Evolutionary conservation across 1,284 basidiomycete genomes (phyloP).

Genomic region (Pseudozyma tsukubaensis): DNA sequence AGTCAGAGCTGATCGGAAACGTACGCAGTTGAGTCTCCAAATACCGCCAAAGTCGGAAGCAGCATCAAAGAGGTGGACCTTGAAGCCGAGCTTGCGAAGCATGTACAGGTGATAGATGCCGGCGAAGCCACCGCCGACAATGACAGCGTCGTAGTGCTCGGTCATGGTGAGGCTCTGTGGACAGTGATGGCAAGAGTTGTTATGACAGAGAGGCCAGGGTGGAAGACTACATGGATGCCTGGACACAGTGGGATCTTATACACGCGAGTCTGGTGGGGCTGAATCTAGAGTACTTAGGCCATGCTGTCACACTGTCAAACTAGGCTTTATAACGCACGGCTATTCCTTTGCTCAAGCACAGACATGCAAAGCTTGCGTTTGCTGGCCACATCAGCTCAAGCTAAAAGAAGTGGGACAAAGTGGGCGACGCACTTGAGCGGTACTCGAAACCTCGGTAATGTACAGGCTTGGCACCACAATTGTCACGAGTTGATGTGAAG

Average conservation of each 20-base stretch:
- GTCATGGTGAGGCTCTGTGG: conserved; percentile 22
- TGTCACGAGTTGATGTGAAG: not conserved
- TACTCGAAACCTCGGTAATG: not conserved
- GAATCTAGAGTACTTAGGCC: too few species aligned
- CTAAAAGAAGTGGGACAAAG: not conserved
- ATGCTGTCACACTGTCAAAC: too few species aligned
- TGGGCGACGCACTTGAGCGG: not conserved
- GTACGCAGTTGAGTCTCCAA: conserved; percentile 47
- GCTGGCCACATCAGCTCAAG: not conserved
- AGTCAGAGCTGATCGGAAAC: not conserved
- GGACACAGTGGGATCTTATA: too few species aligned
- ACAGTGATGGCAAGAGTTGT: not conserved
- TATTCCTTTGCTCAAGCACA: too few species aligned
- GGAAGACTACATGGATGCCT: not conserved
- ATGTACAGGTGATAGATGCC: conserved; percentile 44
- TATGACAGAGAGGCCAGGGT: not conserved
- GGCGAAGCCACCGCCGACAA: conserved; percentile 51
- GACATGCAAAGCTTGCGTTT: not conserved
- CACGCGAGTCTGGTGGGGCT: too few species aligned
- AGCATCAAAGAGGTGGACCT: conserved; percentile 48
- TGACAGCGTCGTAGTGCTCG: conserved; percentile 43
- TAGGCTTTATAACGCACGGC: too few species aligned
- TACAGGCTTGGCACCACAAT: not conserved
- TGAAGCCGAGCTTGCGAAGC: conserved; percentile 48
- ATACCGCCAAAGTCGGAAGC: conserved; percentile 52